A percentile compares a stretch with the other conserved stretches of the same genome.
These are phyloP conservation scores for Corymbia citriodora DNA, from an alignment of 441 rosid genomes.

Conservation along the genomic window DNA sequence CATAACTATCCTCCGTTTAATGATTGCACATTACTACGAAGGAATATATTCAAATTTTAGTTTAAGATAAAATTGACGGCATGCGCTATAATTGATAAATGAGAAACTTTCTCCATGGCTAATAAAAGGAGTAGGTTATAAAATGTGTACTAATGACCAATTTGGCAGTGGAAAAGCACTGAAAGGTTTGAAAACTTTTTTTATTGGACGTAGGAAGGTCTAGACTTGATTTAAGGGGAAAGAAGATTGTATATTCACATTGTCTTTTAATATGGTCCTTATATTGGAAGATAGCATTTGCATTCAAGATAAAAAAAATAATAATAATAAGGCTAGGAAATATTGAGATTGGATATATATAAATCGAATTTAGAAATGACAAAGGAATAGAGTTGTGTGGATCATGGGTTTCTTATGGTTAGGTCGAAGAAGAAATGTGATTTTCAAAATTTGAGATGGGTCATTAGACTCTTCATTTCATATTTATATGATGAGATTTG, in stretches of 20 bases:
- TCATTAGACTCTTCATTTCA: background rate
- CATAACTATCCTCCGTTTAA: background rate
- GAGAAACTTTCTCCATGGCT: background rate
- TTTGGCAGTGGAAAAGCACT: background rate
- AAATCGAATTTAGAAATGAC: background rate
- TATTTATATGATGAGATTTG: background rate
- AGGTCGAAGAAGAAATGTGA: background rate
- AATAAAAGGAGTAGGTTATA: background rate
- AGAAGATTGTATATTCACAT: too few relatives aligned
- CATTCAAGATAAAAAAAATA: background rate
- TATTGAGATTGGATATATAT: rapidly evolving
- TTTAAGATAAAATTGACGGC: background rate
- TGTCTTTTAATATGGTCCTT: too few relatives aligned
- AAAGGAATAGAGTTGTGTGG: background rate
- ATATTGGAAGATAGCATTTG: background rate
- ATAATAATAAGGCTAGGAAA: too few relatives aligned
- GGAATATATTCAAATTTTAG: background rate
- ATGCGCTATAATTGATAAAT: background rate
- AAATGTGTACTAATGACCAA: background rate
- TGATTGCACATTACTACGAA: background rate
- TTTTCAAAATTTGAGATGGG: background rate
- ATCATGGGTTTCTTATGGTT: background rate
- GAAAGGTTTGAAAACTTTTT: background rate
- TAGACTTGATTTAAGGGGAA: background rate
- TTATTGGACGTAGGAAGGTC: background rate